Conservation (phyloP, 2,329 filamentous ascomycete species). For the Arthrinium puccinioides region DNA sequence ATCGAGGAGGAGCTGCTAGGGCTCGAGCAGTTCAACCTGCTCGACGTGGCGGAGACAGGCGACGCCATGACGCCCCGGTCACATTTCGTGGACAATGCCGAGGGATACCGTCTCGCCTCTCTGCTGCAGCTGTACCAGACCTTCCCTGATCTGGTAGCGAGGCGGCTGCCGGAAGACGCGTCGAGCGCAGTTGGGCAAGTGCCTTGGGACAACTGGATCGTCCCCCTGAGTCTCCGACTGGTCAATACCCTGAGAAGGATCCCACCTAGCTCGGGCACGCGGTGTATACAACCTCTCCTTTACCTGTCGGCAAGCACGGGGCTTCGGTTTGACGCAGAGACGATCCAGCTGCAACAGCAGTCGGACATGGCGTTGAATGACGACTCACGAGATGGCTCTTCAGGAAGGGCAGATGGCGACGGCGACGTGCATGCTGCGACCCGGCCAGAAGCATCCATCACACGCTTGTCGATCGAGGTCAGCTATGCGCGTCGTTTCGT, state of each 20-base stretch:
- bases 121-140: slow-evolving; percentile 32
- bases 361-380: slow-evolving; percentile 3
- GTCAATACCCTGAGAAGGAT: slow-evolving; percentile 26
- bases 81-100: slow-evolving; percentile 26
- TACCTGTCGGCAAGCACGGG: slow-evolving; percentile 30
- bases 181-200: slow-evolving; percentile 9
- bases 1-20: slow-evolving; percentile 27
- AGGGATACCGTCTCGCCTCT: slow-evolving; percentile 28
- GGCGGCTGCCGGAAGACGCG: slow-evolving; percentile 18
- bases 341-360: slow-evolving; percentile 9
- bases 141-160: slow-evolving; percentile 23
- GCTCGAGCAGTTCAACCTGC: slow-evolving; percentile 17
- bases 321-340: slow-evolving; percentile 14
- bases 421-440: neutral
- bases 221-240: slow-evolving; percentile 24
- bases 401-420: neutral
- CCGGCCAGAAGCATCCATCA: slow-evolving; percentile 10
- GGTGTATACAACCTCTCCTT: slow-evolving; percentile 28
- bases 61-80: slow-evolving; percentile 17
- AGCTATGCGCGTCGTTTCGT: slow-evolving; percentile 31
- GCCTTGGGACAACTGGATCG: slow-evolving; percentile 29
- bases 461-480: slow-evolving; percentile 24
- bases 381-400: neutral
- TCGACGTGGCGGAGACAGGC: slow-evolving; percentile 17
- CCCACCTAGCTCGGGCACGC: slow-evolving; percentile 25